Evolutionary conservation across 1,284 basidiomycete genomes (phyloP).

Genomic region (Chondrostereum purpureum): DNA sequence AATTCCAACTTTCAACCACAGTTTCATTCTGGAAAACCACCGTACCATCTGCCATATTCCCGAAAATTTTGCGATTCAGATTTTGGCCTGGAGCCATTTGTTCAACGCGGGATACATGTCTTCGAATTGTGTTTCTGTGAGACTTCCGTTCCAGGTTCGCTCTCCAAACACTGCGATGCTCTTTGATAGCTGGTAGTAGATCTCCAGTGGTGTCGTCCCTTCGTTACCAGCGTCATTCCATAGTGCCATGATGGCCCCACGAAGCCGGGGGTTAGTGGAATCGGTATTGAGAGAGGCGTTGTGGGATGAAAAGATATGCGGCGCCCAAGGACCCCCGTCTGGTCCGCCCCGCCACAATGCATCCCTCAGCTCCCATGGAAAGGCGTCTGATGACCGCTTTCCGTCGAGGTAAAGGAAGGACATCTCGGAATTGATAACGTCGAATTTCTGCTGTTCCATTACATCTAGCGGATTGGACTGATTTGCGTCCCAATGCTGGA

Average conservation of each 20-base stretch:
- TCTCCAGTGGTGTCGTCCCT: slow-evolving; percentile 30
- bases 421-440: slow-evolving; percentile 29
- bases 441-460: slow-evolving; percentile 26
- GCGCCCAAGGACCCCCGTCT: slow-evolving; percentile 26
- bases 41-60: slow-evolving; percentile 16
- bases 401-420: slow-evolving; percentile 31
- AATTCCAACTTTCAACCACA: slow-evolving; percentile 19
- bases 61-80: slow-evolving; percentile 27
- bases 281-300: slow-evolving; percentile 25
- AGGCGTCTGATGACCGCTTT: slow-evolving; percentile 24
- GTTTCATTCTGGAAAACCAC: slow-evolving; percentile 19
- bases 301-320: slow-evolving; percentile 24
- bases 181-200: slow-evolving; percentile 27
- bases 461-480: slow-evolving; percentile 22
- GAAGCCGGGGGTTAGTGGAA: slow-evolving; percentile 19
- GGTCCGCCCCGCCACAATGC: slow-evolving; percentile 25
- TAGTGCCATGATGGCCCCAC: slow-evolving; percentile 28
- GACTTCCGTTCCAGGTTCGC: slow-evolving; percentile 30
- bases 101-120: slow-evolving; percentile 24
- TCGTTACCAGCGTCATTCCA: slow-evolving; percentile 36
- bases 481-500: slow-evolving; percentile 34
- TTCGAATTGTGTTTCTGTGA: slow-evolving; percentile 25
- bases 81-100: slow-evolving; percentile 29
- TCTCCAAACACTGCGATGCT: slow-evolving; percentile 29
- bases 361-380: slow-evolving; percentile 25